A percentile compares a stretch with the other conserved stretches of the same genome.
These are phyloP conservation scores for Piromyces finnis DNA, from an alignment of 192 early-diverging fungal genomes.

Conservation along the genomic window DNA sequence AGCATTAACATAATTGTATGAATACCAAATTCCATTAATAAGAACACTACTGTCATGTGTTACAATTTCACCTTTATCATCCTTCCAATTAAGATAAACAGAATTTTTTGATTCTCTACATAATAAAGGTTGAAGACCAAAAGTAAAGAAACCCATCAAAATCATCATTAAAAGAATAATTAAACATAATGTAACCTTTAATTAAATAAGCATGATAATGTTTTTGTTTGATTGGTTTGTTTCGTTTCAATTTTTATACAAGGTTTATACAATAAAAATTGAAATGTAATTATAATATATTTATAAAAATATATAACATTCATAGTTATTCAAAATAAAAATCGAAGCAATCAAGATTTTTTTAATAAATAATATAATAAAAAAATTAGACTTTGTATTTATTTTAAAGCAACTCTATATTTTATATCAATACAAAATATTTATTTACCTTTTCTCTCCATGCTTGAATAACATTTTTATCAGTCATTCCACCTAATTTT, in stretches of 20 bases:
- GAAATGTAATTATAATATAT: too few relatives aligned
- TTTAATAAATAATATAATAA: too few relatives aligned
- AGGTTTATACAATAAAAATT: too few relatives aligned
- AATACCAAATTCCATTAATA: background rate
- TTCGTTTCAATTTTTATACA: too few relatives aligned
- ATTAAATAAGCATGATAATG: too few relatives aligned
- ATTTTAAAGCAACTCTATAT: too few relatives aligned
- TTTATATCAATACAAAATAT: too few relatives aligned
- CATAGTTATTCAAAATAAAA: too few relatives aligned
- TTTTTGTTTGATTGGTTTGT: too few relatives aligned
- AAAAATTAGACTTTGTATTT: too few relatives aligned
- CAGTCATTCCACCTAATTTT: background rate
- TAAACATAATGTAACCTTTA: background rate
- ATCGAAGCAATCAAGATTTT: too few relatives aligned
- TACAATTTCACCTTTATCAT: background rate
- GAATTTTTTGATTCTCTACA: background rate
- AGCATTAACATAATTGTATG: background rate
- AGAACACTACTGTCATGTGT: background rate
- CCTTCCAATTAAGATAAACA: background rate
- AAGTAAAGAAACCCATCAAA: background rate
- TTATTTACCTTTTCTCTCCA: background rate
- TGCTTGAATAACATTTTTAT: background rate
- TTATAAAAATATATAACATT: too few relatives aligned
- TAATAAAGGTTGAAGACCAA: background rate
- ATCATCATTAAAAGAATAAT: background rate